Evolutionary conservation across 257 asterid species (phyloP).

Genomic region (Catharanthus roseus): DNA sequence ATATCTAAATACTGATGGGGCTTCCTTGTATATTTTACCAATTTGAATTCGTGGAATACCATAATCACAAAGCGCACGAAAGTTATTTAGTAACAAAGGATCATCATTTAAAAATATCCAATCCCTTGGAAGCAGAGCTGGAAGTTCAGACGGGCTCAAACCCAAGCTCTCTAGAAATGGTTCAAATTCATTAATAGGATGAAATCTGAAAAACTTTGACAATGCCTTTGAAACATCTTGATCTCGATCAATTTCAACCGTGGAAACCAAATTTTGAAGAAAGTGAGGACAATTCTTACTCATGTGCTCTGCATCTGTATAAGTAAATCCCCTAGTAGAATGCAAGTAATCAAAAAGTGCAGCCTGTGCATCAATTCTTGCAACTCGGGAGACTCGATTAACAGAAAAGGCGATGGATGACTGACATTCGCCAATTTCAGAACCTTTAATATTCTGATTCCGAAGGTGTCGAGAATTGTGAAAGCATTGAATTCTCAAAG

Average conservation of each 20-base stretch:
- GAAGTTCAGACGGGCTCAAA: conserved; percentile 43
- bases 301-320: conserved; percentile 74
- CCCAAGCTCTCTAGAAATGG: conserved; percentile 93
- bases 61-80: conserved; percentile 56
- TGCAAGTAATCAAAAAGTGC: conserved; percentile 87
- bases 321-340: conserved; percentile 65
- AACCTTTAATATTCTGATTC: background rate
- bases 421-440: conserved; percentile 12
- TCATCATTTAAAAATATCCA: conserved; percentile 64
- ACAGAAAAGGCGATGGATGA: conserved; percentile 1
- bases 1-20: conserved; percentile 42
- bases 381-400: conserved; percentile 22
- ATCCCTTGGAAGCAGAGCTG: conserved; percentile 55
- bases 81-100: conserved; percentile 56
- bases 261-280: conserved; percentile 38
- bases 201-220: conserved; percentile 56
- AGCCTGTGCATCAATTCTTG: conserved; percentile 58
- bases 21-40: conserved; percentile 77
- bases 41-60: conserved; percentile 71
- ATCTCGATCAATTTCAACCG: conserved; percentile 37
- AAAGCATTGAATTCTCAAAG: conserved; percentile 13
- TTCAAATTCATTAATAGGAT: conserved; percentile 88
- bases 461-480: background rate
- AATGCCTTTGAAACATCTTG: conserved; percentile 53
- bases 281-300: conserved; percentile 83